Evolutionary conservation across 192 early-diverging fungal species (phyloP).

Genomic region (Coemansia reversa): DNA sequence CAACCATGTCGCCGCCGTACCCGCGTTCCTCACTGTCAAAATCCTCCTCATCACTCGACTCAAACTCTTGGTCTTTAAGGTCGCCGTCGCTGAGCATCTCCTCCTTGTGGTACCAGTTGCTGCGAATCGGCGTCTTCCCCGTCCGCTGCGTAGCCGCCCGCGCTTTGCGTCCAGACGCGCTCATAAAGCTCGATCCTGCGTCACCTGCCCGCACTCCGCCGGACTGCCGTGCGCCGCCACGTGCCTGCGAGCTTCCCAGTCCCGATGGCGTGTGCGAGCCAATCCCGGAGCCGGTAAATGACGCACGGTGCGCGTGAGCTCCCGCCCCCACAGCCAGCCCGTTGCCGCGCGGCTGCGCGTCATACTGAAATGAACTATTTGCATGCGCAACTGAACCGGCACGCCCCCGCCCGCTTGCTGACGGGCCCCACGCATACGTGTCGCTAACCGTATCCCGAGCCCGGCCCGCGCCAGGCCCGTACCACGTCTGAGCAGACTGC

Average conservation of each 20-base stretch:
- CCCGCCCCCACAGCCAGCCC: constrained; percentile 16
- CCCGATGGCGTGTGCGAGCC: constrained; percentile 26
- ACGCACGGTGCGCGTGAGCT: constrained; percentile 30
- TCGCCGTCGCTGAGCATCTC: constrained; percentile 50
- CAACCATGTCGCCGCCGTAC: constrained; percentile 43
- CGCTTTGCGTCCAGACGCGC: constrained; percentile 27
- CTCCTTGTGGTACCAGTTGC: constrained; percentile 46
- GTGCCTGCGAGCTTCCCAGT: constrained; percentile 24
- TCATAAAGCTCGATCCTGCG: constrained; percentile 36
- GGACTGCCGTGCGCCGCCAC: constrained; percentile 8
- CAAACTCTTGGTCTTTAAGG: constrained; percentile 43
- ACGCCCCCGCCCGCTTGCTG: constrained; percentile 21
- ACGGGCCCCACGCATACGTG: constrained; percentile 39
- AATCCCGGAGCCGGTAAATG: constrained; percentile 31
- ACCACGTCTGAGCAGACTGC: constrained; percentile 21
- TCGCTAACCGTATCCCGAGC: constrained; percentile 33
- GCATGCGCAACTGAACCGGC: constrained; percentile 33
- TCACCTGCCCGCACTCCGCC: constrained; percentile 9
- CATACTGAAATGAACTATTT: constrained; percentile 10
- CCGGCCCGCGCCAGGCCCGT: background rate
- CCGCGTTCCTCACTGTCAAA: constrained; percentile 36
- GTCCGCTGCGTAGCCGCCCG: constrained; percentile 19
- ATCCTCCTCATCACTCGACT: constrained; percentile 52
- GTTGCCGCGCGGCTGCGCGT: constrained; percentile 19
- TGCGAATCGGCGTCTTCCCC: constrained; percentile 37